Percentiles rank a stretch among this genome's conserved stretches.
Evolutionary conservation across 805 yeast genomes (phyloP).

Genomic region (Torulaspora delbrueckii): DNA sequence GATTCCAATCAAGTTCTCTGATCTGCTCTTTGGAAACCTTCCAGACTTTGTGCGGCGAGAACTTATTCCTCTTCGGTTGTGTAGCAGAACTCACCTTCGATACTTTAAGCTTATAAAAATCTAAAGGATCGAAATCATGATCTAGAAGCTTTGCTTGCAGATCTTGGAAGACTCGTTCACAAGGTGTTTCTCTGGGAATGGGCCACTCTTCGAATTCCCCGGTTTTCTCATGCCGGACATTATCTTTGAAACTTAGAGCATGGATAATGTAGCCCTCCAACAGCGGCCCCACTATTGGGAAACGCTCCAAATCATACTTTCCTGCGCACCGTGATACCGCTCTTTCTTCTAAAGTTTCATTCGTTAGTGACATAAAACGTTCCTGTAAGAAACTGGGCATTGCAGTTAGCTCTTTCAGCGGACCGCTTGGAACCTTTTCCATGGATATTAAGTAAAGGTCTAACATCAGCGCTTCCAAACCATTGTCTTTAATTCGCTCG

Average conservation of each 20-base stretch:
- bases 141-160: constrained; percentile 12
- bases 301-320: background rate
- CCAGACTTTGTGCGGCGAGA: constrained; percentile 8
- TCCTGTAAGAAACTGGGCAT: background rate
- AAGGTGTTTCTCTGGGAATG: background rate
- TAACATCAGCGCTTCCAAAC: background rate
- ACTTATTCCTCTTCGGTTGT: background rate
- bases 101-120: constrained; percentile 14
- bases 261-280: background rate
- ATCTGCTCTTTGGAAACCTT: constrained; percentile 11
- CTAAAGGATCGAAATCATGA: constrained; percentile 17
- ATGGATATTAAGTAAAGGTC: background rate
- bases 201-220: background rate
- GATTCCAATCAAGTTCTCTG: constrained; percentile 22
- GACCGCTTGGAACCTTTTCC: background rate
- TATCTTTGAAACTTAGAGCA: background rate
- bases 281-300: background rate
- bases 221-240: too few relatives aligned
- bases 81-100: background rate
- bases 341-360: background rate
- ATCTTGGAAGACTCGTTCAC: background rate
- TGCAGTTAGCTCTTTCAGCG: background rate
- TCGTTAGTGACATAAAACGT: background rate
- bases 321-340: background rate
- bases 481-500: background rate